Evolutionary conservation across 2,329 filamentous ascomycete genomes (phyloP).

Genomic region (Colletotrichum orchidophilum): DNA sequence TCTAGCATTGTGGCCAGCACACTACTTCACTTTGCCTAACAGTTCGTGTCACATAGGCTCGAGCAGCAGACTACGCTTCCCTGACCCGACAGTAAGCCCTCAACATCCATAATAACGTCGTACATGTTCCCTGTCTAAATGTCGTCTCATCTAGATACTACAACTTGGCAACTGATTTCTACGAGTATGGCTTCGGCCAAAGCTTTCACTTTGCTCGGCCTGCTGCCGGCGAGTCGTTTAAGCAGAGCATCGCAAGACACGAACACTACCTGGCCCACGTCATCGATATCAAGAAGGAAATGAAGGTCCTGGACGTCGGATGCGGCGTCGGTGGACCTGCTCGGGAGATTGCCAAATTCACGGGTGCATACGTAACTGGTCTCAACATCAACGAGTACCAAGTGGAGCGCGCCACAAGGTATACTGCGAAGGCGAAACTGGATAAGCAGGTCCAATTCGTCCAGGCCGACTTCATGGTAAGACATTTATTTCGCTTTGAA

Average conservation of each 20-base stretch:
- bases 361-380: constrained; percentile 86
- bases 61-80: constrained; percentile 89
- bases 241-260: constrained; percentile 92
- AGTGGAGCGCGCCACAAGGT: constrained; percentile 89
- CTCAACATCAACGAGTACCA: constrained; percentile 99
- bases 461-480: constrained; percentile 95
- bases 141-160: constrained; percentile 75
- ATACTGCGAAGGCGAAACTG: constrained; percentile 84
- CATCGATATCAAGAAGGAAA: constrained; percentile 85
- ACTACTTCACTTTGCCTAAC: background rate
- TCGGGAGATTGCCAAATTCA: constrained; percentile 95
- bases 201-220: constrained; percentile 99
- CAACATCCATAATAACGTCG: rapidly evolving
- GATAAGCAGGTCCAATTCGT: constrained; percentile 83
- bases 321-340: constrained; percentile 97
- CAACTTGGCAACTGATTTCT: constrained; percentile 94
- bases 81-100: constrained; percentile 84
- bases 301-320: constrained; percentile 94
- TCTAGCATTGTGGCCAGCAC: background rate
- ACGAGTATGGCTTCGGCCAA: constrained; percentile 96
- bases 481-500: background rate
- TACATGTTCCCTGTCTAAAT: background rate
- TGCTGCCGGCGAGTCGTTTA: constrained; percentile 85
- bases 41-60: constrained; percentile 60
- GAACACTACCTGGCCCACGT: constrained; percentile 96